phyloP scores from a whole-genome alignment of 192 early-diverging fungal species.

The Backusella luteola region DNA sequence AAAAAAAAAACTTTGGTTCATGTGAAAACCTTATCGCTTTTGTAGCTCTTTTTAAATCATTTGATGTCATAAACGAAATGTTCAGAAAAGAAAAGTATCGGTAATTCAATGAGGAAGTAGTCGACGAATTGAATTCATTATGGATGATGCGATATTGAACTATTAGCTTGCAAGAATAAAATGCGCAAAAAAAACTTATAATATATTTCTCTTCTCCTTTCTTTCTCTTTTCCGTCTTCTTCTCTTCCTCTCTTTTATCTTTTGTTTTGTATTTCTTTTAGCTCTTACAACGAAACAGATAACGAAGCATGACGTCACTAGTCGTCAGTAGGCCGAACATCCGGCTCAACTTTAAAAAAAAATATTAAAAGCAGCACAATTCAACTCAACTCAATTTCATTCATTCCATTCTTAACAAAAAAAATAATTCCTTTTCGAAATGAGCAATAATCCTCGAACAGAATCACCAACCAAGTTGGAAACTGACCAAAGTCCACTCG shows the following conservation, averaged over 20 bases:
- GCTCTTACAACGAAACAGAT: background rate
- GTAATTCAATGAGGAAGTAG: background rate
- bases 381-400: background rate
- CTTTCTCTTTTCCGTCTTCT: background rate
- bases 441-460: background rate
- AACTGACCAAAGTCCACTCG: background rate
- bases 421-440: background rate
- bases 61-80: background rate
- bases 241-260: background rate
- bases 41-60: background rate
- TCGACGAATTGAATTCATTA: background rate
- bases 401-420: background rate
- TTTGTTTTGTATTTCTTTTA: background rate
- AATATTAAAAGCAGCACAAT: background rate
- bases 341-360: background rate
- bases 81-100: background rate
- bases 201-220: background rate
- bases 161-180: background rate
- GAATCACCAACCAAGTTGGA: background rate
- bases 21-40: background rate
- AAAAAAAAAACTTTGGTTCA: background rate
- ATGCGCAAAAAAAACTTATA: background rate
- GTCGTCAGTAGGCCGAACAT: background rate
- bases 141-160: constrained; percentile 1
- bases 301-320: background rate